Conservation (phyloP, 225 moss, liverwort and hornwort species). For the Sphagnum contortum region DNA sequence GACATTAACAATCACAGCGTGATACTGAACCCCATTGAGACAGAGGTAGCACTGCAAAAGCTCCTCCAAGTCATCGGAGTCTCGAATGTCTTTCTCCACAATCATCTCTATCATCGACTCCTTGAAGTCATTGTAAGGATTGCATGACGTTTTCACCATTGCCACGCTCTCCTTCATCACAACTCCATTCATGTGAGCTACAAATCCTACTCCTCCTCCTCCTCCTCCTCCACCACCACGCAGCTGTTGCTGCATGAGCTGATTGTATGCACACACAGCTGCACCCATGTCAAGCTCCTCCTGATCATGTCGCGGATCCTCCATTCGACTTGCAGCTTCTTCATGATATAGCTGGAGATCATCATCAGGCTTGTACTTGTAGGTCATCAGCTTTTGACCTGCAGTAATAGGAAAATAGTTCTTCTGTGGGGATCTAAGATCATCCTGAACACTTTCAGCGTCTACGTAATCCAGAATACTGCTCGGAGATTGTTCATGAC, state of each 20-base stretch:
- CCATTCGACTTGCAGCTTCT: no score
- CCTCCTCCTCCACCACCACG: slow-evolving; percentile 10
- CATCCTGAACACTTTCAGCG: no score
- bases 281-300: slow-evolving; percentile 6
- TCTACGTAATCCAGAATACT: no score
- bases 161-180: slow-evolving; percentile 54
- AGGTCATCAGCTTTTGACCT: no score
- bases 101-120: slow-evolving; percentile 94
- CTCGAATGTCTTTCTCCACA: slow-evolving; percentile 63
- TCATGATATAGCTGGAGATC: no score
- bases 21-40: slow-evolving; percentile 71
- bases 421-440: no score
- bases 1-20: slow-evolving; percentile 69
- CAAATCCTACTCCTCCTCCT: slow-evolving; percentile 11
- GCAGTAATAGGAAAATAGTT: no score
- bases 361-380: no score
- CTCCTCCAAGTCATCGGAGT: slow-evolving; percentile 63
- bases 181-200: background rate
- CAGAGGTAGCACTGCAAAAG: slow-evolving; percentile 82
- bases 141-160: slow-evolving; percentile 71
- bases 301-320: no score
- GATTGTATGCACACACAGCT: no score
- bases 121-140: slow-evolving; percentile 76
- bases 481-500: no score
- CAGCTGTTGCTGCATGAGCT: no score